Percentiles rank a stretch among this genome's conserved stretches.
Evolutionary conservation across 495 filamentous ascomycete genomes (phyloP).

Genomic region (Hyaloscypha hepaticicola): DNA sequence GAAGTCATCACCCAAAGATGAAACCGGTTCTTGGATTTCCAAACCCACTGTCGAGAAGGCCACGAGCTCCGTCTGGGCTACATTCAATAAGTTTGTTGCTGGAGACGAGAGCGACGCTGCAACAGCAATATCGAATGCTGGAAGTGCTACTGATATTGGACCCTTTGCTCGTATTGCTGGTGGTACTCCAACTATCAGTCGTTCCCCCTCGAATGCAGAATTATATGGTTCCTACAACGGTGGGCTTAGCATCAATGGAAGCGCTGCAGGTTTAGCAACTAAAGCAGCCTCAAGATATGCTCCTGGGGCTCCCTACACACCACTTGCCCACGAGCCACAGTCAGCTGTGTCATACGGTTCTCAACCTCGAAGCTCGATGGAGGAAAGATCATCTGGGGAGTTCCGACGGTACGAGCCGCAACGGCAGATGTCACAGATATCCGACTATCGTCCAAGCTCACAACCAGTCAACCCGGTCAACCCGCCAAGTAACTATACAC

Average conservation of each 20-base stretch:
- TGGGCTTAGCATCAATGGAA: slow-evolving; percentile 21
- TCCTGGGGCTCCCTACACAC: slow-evolving; percentile 42
- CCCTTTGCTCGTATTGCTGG: slow-evolving; percentile 80
- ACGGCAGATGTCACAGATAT: slow-evolving; percentile 42
- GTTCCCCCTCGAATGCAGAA: slow-evolving; percentile 72
- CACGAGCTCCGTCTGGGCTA: slow-evolving; percentile 80
- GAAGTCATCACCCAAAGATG: slow-evolving; percentile 78
- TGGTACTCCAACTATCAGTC: slow-evolving; percentile 78
- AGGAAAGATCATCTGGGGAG: slow-evolving; percentile 41
- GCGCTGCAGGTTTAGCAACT: slow-evolving; percentile 23
- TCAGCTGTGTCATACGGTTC: slow-evolving; percentile 42
- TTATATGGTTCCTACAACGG: slow-evolving; percentile 61
- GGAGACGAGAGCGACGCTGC: slow-evolving; percentile 76
- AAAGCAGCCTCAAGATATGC: slow-evolving; percentile 62
- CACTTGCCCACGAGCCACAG: slow-evolving; percentile 32
- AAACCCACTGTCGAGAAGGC: slow-evolving; percentile 95
- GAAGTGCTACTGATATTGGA: slow-evolving; percentile 58
- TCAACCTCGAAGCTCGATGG: slow-evolving; percentile 46
- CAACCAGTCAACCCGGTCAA: slow-evolving; percentile 13
- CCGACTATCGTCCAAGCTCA: slow-evolving; percentile 41
- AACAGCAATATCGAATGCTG: slow-evolving; percentile 56
- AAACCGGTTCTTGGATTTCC: slow-evolving; percentile 71
- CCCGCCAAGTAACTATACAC: slow-evolving; percentile 14
- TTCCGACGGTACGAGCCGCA: slow-evolving; percentile 40
- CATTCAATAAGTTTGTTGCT: slow-evolving; percentile 91